These are phyloP conservation scores for Podospora comata DNA, from an alignment of 495 filamentous ascomycete genomes.

Conservation along the genomic window DNA sequence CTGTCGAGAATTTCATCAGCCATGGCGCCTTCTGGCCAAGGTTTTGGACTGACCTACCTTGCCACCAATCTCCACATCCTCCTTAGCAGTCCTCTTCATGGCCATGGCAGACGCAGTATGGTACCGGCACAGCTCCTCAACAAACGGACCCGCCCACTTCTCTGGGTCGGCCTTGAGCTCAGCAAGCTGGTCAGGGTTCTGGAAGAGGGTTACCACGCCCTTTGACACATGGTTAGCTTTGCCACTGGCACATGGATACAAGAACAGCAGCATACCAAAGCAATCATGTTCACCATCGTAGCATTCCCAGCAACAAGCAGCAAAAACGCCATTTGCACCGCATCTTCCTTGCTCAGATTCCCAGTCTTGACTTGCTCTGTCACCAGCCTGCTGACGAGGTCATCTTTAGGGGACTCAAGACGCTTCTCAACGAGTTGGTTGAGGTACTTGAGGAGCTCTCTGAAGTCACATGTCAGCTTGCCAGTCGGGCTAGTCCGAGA, in stretches of 20 bases:
- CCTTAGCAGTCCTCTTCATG: slow-evolving; percentile 43
- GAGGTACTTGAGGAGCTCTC: slow-evolving; percentile 41
- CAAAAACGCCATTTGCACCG: slow-evolving; percentile 44
- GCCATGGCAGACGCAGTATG: slow-evolving; percentile 46
- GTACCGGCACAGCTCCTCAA: slow-evolving; percentile 47
- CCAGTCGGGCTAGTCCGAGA: too few relatives aligned
- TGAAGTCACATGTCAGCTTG: slow-evolving; percentile 12
- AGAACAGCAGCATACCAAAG: slow-evolving; percentile 29
- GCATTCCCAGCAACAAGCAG: slow-evolving; percentile 48
- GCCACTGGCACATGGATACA: neutral
- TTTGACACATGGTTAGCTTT: slow-evolving; percentile 8
- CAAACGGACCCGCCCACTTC: slow-evolving; percentile 31
- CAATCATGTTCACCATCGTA: slow-evolving; percentile 50
- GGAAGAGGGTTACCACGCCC: slow-evolving; percentile 41
- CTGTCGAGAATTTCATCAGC: slow-evolving; percentile 7
- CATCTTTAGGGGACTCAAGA: slow-evolving; percentile 35
- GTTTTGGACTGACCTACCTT: slow-evolving; percentile 17
- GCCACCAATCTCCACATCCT: slow-evolving; percentile 42
- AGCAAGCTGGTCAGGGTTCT: slow-evolving; percentile 37
- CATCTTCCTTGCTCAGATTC: slow-evolving; percentile 37
- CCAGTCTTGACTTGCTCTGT: slow-evolving; percentile 40
- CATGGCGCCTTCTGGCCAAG: neutral
- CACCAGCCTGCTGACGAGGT: slow-evolving; percentile 44
- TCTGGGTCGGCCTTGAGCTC: slow-evolving; percentile 38
- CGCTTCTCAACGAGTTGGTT: slow-evolving; percentile 38